Evolutionary conservation across 2,329 filamentous ascomycete genomes (phyloP), one percentile per base, ranked within the genome.

Genomic region (Neofusicoccum laricinum): DNA sequence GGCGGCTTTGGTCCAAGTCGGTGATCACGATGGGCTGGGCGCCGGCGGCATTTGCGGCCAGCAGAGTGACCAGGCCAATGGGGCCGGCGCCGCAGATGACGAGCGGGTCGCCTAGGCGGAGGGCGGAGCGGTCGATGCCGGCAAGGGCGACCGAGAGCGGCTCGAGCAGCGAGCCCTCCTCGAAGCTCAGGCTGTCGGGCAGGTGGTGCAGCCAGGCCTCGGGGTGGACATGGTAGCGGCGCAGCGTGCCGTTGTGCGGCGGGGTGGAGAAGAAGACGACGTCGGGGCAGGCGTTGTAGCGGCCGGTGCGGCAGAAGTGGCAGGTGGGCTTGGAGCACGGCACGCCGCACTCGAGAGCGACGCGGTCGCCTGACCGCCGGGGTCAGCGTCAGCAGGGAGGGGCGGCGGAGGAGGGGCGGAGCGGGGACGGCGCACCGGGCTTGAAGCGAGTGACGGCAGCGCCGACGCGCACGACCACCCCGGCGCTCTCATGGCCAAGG

Each of bases 321-420:
- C 86, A 88, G 68, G 87, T 85, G 10, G 87, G 85, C 46, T 75
- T 72, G 46, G 90, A 88, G 80, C 94, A 98, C 0, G 93, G 92
- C 61, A 92, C 85, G 59, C 94, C 94, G n/a, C 96, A 93, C 82
- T 98, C 94, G 46, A 98, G 82, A n/a, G 94, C 93, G 17, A 97
- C 90, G 70, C 91, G 88, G 79, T 97, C 93, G 65, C 89, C 90
- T 40, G 85, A 80, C 67, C 84, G 82, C 45, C 91, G 77, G 1
- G 76, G 38, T 43, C 38, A 45, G 53, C n/a, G 36, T 38, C 8
- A 11, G 19, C 2, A 30, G 25, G 25, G 25, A 30, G n/a, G n/a
- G n/a, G n/a, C n/a, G 17, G 30, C n/a, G 15, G 32, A 21, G 32
- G 36, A 3, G 10, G 21, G 11, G 53, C 17, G 12, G 34, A 19